Conservation (phyloP, 768 basidiomycete species). For the Guyanaporus albipodus region DNA sequence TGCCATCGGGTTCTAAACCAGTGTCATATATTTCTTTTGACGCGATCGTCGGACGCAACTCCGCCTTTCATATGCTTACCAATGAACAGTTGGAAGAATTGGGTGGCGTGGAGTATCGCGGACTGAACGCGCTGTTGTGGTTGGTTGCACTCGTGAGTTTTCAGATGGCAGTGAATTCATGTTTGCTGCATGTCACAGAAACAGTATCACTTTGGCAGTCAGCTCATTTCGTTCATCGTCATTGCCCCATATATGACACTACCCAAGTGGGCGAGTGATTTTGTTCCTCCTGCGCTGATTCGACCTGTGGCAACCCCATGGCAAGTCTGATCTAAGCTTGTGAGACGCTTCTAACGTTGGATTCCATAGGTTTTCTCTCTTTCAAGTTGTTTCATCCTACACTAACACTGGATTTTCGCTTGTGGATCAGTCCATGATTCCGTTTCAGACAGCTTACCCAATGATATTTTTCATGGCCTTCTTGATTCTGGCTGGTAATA, state of each 20-base stretch:
- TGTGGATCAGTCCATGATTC: slow-evolving; percentile 87
- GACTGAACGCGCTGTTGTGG: slow-evolving; percentile 77
- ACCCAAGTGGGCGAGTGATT: slow-evolving; percentile 54
- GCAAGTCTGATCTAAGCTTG: slow-evolving; percentile 36
- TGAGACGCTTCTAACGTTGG: neutral
- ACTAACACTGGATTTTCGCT: slow-evolving; percentile 87
- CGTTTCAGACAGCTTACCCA: slow-evolving; percentile 82
- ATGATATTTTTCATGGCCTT: slow-evolving; percentile 72
- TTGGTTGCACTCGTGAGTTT: slow-evolving; percentile 65
- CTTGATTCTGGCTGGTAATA: slow-evolving; percentile 88
- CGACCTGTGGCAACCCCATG: slow-evolving; percentile 58
- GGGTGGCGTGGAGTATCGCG: slow-evolving; percentile 91
- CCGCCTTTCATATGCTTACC: slow-evolving; percentile 62
- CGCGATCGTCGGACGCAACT: slow-evolving; percentile 81
- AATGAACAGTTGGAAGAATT: slow-evolving; percentile 86
- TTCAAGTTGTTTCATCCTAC: slow-evolving; percentile 83
- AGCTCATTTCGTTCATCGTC: slow-evolving; percentile 65
- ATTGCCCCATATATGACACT: slow-evolving; percentile 78
- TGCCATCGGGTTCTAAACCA: slow-evolving; percentile 39
- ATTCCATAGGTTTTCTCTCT: slow-evolving; percentile 68
- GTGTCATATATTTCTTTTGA: slow-evolving; percentile 87
- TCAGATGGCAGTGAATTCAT: neutral
- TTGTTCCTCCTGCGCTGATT: slow-evolving; percentile 56
- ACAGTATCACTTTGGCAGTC: slow-evolving; percentile 76
- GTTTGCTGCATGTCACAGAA: slow-evolving; percentile 1